Base-by-base conservation (phyloP, 2,329 filamentous ascomycete genomes). In the Apiospora saccharicola region DNA sequence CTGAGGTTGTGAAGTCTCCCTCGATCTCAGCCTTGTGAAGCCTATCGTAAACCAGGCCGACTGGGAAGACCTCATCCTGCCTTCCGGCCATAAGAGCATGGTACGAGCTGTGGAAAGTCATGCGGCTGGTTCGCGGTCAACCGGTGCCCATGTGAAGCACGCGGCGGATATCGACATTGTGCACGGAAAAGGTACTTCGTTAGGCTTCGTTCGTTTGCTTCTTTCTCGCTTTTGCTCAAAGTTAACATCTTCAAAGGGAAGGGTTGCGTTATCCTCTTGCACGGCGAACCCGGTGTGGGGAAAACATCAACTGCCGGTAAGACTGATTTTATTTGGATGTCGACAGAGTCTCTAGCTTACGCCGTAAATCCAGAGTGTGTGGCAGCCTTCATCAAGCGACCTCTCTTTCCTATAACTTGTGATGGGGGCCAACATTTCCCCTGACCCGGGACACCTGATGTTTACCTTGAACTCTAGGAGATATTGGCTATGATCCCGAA, bases 231-330 rank as follows among this genome's bases (percentile, higher is more conserved):
- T 19, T 6, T n/a, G 19, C 5, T 22, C 19, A 8, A 7, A 22
- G 8, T 6, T 47, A 19, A 47, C 46, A 22, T 22, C n/a, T 5
- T 69, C 74, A 46, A 41, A 78, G 76, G 79, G 2, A 82, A 82
- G 44, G 80, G 81, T 0, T 75, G 81, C 0, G 78, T 82, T 0
- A 77, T 83, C 1, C 74, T 82, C 0, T 72, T 83, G 0, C 80
- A 81, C 19, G 81, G 81, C 1, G 77, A 70, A 7, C 71, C 73
- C 22, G 73, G 72, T 7, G 73, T 74, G 3, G 72, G 73, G 4
- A 74, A 74, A 19, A 74, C 73, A 34, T 70, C 72, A 2, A 74
- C 73, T 0, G 73, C 73, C 2, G 73, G 71, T 70, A 44, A 53
- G 64, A 37, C 34, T 37, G n/a, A 37, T 37, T 37, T 37, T 37